Conservation (phyloP, 495 filamentous ascomycete genomes). For the Durotheca rogersii region DNA sequence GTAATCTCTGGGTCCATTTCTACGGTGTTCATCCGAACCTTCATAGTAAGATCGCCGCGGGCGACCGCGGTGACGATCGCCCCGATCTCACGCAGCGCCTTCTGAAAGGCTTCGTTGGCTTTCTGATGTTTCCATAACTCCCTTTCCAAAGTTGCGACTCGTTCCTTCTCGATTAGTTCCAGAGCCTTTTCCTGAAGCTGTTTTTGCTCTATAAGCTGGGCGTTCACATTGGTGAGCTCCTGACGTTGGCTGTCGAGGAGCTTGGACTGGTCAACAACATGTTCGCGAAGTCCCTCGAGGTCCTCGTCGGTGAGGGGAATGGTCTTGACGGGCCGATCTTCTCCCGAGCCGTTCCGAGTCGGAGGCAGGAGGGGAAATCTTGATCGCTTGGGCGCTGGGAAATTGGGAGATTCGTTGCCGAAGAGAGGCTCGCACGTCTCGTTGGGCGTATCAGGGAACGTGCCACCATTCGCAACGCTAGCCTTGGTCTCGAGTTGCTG, state of each 20-base stretch:
- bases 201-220: constrained; percentile 65
- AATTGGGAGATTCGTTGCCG: constrained; percentile 41
- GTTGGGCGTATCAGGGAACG: constrained; percentile 64
- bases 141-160: constrained; percentile 67
- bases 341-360: constrained; percentile 36
- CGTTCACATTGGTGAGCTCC: constrained; percentile 69
- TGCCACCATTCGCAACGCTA: constrained; percentile 53
- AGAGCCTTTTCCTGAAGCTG: constrained; percentile 62
- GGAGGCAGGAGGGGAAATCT: constrained; percentile 29
- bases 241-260: constrained; percentile 72
- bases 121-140: constrained; percentile 96
- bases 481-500: constrained; percentile 69
- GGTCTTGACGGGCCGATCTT: constrained; percentile 32
- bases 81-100: constrained; percentile 93
- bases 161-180: constrained; percentile 53
- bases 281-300: constrained; percentile 67
- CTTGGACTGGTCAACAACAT: constrained; percentile 77
- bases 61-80: constrained; percentile 95
- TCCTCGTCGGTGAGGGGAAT: constrained; percentile 63
- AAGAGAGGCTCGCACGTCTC: constrained; percentile 57
- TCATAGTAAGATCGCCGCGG: constrained; percentile 94
- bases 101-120: constrained; percentile 98
- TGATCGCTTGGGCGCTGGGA: constrained; percentile 15
- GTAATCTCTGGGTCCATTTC: constrained; percentile 99
- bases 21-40: constrained; percentile 91